Evolutionary conservation across 208 protist genomes (phyloP).

Genomic region (Acanthamoeba culbertsoni): DNA sequence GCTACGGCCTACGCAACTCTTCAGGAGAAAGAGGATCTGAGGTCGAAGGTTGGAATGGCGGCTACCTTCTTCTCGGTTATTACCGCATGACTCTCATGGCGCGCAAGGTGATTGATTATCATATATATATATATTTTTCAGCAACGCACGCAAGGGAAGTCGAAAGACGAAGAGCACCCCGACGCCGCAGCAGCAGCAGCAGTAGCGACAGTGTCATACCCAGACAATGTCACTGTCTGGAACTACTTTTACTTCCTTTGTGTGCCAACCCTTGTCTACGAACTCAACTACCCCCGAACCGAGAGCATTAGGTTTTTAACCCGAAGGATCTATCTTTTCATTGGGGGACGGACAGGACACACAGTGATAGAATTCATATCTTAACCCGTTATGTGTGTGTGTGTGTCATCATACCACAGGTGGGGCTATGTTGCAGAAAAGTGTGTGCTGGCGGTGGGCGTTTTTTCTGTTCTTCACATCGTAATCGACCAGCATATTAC

Average conservation of each 20-base stretch:
- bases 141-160: background rate
- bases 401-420: too few relatives aligned
- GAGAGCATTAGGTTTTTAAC: slow-evolving; percentile 54
- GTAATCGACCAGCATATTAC: slow-evolving; percentile 42
- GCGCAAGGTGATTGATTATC: too few relatives aligned
- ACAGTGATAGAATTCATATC: too few relatives aligned
- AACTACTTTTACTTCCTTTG: slow-evolving; percentile 80
- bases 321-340: too few relatives aligned
- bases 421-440: slow-evolving; percentile 49
- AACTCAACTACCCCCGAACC: slow-evolving; percentile 78
- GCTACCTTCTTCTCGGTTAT: too few relatives aligned
- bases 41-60: too few relatives aligned
- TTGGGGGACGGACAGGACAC: too few relatives aligned
- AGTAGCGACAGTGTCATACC: slow-evolving; percentile 52
- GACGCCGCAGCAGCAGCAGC: background rate
- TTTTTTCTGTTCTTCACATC: slow-evolving; percentile 54
- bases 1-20: background rate
- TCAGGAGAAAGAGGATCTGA: background rate
- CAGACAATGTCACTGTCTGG: slow-evolving; percentile 71
- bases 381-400: too few relatives aligned
- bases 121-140: too few relatives aligned
- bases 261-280: slow-evolving; percentile 82
- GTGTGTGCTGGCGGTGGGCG: slow-evolving; percentile 36
- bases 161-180: background rate
- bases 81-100: too few relatives aligned